Evolutionary conservation across 805 yeast genomes (phyloP), one percentile per base, ranked within the genome.

Genomic region (Wickerhamomyces rabaulensis): DNA sequence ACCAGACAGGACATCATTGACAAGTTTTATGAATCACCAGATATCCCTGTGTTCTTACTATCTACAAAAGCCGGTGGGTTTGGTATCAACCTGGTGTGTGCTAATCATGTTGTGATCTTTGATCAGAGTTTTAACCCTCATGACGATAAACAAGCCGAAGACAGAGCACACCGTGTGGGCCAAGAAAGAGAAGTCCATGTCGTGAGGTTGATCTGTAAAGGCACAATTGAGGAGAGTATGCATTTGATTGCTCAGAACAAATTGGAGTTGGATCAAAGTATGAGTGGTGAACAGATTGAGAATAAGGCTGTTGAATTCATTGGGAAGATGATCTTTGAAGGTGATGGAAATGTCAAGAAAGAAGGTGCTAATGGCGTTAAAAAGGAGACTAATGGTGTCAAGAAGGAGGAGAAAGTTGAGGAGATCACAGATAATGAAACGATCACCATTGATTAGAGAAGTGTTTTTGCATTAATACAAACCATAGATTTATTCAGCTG

Each of bases 51-150:
- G 3, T 92, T 94, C 59, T 71, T 94, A 42, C 70, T 94, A 39
- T 88, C 97, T 10, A 94, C 99, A 4, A 89, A 88, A 62, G 98
- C 99, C 1, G 99, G 99, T 62, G 99, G 99, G 1, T 94, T 94
- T 67, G 99, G 99, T 48, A 94, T 94, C 67, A 94, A 94, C 61
- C 75, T 94, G 57, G 94, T 95, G 1, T 94, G 96, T 61, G 98
- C 99, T 8, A 92, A 89, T 62, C 80, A 84, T 50, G 99, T 94
- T 2, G 75, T 94, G 44, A 87, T 94, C 27, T 91, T 83, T 61
- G 99, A 94, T 63, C 92, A 90, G 63, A 84, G 95, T 43, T 94
- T 94, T 70, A 94, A 94, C 61, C 99, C 99, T 0, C 99, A 94
- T 65, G 99, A 94, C 64, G 99, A 94, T 62, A 86, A 86, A 61